Base-by-base conservation (phyloP, 148 eudicot genomes). In the Nepenthes gracilis region DNA sequence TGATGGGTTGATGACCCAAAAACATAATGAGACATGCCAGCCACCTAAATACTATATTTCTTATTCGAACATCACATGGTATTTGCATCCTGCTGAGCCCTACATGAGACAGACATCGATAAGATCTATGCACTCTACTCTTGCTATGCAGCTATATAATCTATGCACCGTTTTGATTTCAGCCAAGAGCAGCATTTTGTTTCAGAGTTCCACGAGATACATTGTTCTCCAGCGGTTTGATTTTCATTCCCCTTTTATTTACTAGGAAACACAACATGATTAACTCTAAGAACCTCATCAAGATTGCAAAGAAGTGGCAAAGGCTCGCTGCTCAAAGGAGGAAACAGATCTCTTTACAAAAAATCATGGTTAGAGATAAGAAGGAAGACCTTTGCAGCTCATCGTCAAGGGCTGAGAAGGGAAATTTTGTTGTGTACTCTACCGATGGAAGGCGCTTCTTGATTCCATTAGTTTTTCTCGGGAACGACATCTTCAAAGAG, bases 401-500 rank as follows among this genome's bases (percentile, higher is more conserved):
- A 12, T 47, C 55, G 9, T 23, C 33, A 43, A 38, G 36, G 68
- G 67, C 64, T 33, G 57, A 57, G 3, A 72, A 63, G 70, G 76
- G 71, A n/a, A 63, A 72, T 40, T 67, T 67, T 38, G 62, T 67
- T 23, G 34, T 63, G 12, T 72, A 72, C 47, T 54, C 67, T 35
- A 57, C 8, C 6, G 76, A 72, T 47, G 45, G 10, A 58, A 72
- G 34, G n/a, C 76, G 76, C 15, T 67, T 67, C 43, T 57, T 52
- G 64, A 62, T 72, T 53, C 67, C 60, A 9, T 34, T 64, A 9
- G 40, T 5, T 23, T 61, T 48, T 48, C 55, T 61, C 4, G 33
- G 73, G 35, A 70, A 47, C 36, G 54, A 52, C 7, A 48, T 72
- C 12, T 54, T 85, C 47, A 73, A 62, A 50, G 75, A 79, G 61